These are phyloP conservation scores for Neckera pumila DNA, from an alignment of 225 moss, liverwort and hornwort species.

Conservation along the genomic window DNA sequence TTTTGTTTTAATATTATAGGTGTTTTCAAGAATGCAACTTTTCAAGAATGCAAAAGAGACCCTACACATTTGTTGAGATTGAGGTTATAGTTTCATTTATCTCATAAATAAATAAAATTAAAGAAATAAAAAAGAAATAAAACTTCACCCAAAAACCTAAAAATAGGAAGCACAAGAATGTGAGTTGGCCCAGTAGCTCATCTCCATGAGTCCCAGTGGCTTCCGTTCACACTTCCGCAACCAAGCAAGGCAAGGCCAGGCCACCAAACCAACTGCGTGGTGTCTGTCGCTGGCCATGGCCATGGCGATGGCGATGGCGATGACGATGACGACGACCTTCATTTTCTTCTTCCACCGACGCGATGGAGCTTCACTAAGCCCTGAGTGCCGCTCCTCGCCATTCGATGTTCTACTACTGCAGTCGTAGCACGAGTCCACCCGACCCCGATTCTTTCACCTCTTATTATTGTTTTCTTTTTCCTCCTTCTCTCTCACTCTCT, in stretches of 20 bases:
- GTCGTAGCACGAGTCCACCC: not conserved
- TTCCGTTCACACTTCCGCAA: not conserved
- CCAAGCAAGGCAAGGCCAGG: too few species aligned
- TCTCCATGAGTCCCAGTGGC: not conserved
- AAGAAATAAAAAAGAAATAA: too few species aligned
- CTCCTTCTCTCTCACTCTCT: not conserved
- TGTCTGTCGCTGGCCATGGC: not conserved
- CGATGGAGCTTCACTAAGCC: not conserved
- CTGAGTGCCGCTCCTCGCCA: not conserved
- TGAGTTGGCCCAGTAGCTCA: not conserved
- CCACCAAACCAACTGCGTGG: not conserved
- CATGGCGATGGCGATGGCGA: not conserved
- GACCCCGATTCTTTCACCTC: not conserved
- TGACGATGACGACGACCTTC: not conserved
- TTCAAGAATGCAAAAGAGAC: not conserved
- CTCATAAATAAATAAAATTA: not conserved
- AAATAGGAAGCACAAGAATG: not conserved
- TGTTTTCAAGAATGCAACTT: too few species aligned
- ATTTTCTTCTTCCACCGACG: not conserved
- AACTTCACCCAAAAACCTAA: not conserved
- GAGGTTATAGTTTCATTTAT: not conserved
- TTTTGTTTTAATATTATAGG: not conserved
- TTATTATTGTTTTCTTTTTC: not conserved
- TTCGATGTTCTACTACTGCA: not conserved
- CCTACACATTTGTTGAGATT: not conserved